Conservation (phyloP, 441 rosid species). For the Lepidium campestre region DNA sequence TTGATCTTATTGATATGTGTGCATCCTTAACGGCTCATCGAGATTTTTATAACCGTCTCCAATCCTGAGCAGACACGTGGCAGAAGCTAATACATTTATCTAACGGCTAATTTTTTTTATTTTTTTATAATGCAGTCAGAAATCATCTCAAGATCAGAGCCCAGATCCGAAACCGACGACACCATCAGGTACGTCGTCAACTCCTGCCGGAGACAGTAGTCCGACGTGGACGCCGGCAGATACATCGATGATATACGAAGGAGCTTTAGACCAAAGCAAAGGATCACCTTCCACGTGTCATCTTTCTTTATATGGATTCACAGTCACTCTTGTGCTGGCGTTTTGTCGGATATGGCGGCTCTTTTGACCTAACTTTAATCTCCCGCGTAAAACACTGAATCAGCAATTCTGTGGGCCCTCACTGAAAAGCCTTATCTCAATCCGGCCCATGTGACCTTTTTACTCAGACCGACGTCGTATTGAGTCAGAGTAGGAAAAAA, state of each 20-base stretch:
- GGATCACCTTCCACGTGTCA: slow-evolving; percentile 41
- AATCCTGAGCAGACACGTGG: slow-evolving; percentile 46
- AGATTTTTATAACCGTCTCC: background rate
- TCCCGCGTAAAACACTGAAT: slow-evolving; percentile 12
- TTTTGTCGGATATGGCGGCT: slow-evolving; percentile 46
- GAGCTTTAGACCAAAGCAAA: slow-evolving; percentile 42
- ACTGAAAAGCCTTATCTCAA: slow-evolving; percentile 6
- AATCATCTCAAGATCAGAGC: slow-evolving; percentile 51
- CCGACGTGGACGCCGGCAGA: slow-evolving; percentile 65
- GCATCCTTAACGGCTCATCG: slow-evolving; percentile 24
- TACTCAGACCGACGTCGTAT: slow-evolving; percentile 7
- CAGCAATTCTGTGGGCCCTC: slow-evolving; percentile 7
- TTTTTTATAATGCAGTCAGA: slow-evolving; percentile 51
- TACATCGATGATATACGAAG: slow-evolving; percentile 83
- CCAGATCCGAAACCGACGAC: slow-evolving; percentile 20
- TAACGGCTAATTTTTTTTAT: slow-evolving; percentile 3
- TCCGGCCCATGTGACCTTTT: slow-evolving; percentile 24
- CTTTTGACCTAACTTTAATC: slow-evolving; percentile 29
- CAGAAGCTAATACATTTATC: slow-evolving; percentile 45
- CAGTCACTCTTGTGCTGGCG: slow-evolving; percentile 36
- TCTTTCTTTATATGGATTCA: slow-evolving; percentile 38
- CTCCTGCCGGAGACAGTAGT: slow-evolving; percentile 21
- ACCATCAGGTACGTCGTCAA: background rate
- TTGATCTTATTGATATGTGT: slow-evolving; percentile 19
- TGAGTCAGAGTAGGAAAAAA: slow-evolving; percentile 12